Evolutionary conservation across 306 rosid species (phyloP), one percentile per base, ranked within the genome.

Genomic region (Dalbergia oliveri): DNA sequence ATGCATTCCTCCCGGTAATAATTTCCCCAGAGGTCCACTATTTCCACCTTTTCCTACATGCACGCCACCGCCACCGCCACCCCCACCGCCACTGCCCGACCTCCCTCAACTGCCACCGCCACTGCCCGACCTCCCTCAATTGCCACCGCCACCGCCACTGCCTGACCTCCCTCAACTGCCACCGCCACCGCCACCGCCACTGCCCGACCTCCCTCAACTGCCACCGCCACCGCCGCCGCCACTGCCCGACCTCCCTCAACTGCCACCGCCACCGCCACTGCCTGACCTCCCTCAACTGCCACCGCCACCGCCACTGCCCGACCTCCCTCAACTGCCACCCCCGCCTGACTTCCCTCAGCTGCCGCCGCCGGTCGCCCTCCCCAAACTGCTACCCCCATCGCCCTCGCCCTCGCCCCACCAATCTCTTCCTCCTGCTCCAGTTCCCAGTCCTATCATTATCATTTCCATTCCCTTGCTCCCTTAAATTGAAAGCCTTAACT

Each of bases 121-220:
- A 26, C 9, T 79, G 34, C 82, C 86, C 39, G 39, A 71, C 79
- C 73, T 74, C 58, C 45, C 31, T 8, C 82, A 76, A 35, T 12
- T 67, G 7, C 85, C 88, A 10, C 85, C 88, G 61, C 65, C 71
- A 35, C 39, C 39, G 39, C 39, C 39, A 26, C 9, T 79, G 34
- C 82, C 86, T 3, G 39, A 71, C 79, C 73, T 74, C 58, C 59
- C 31, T 8, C 82, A 76, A 35, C 21, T 67, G 7, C 85, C 88
- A 61, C 66, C 66, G 21, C 23, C 59, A 7, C 85, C 88, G 53
- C 65, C 71, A 4, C 1, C 47, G 14, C 84, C 39, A 12, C 6
- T 79, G 21, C 75, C 86, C 45, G 10, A 64, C 79, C 75, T 75
- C 61, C 61, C 34, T 8, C 80, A 76, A 37, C 45, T 41, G 45